Percentiles rank a stretch among this genome's conserved stretches.
These are phyloP conservation scores for Dendrocalamus sinicus DNA, from an alignment of 176 grass and related monocot genomes.

Conservation along the genomic window DNA sequence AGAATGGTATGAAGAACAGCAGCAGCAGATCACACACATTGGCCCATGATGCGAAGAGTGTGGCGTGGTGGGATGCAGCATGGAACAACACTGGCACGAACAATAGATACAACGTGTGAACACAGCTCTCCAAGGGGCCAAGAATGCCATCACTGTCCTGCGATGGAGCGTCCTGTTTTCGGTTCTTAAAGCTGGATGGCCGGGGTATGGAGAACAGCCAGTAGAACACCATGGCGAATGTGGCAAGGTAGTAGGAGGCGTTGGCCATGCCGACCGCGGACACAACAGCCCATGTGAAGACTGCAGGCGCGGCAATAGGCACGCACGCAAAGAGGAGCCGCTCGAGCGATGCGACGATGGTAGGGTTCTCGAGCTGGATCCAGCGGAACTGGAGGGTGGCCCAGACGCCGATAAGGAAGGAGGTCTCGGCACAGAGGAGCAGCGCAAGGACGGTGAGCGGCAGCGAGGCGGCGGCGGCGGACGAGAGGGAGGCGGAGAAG, in stretches of 20 bases:
- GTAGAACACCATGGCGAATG: constrained; percentile 86
- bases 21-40: constrained; percentile 76
- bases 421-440: constrained; percentile 86
- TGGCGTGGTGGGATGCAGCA: constrained; percentile 72
- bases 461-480: constrained; percentile 56
- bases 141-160: constrained; percentile 64
- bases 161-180: constrained; percentile 59
- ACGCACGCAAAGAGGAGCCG: constrained; percentile 87
- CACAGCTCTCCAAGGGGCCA: constrained; percentile 76
- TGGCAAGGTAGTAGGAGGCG: constrained; percentile 80
- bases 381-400: constrained; percentile 95
- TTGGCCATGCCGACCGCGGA: constrained; percentile 86
- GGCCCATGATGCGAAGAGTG: constrained; percentile 71
- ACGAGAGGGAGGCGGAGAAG: constrained; percentile 81
- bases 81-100: constrained; percentile 86
- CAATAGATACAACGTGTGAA: constrained; percentile 75
- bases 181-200: constrained; percentile 70
- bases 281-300: constrained; percentile 88
- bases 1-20: constrained; percentile 93
- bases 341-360: constrained; percentile 76
- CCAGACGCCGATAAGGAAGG: constrained; percentile 96
- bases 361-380: constrained; percentile 97
- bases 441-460: constrained; percentile 74
- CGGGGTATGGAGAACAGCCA: constrained; percentile 92
- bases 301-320: constrained; percentile 59